A percentile compares a stretch with the other conserved stretches of the same genome.
These are phyloP conservation scores for Leccinum solheimii DNA, from an alignment of 1,284 basidiomycete species.

Conservation along the genomic window DNA sequence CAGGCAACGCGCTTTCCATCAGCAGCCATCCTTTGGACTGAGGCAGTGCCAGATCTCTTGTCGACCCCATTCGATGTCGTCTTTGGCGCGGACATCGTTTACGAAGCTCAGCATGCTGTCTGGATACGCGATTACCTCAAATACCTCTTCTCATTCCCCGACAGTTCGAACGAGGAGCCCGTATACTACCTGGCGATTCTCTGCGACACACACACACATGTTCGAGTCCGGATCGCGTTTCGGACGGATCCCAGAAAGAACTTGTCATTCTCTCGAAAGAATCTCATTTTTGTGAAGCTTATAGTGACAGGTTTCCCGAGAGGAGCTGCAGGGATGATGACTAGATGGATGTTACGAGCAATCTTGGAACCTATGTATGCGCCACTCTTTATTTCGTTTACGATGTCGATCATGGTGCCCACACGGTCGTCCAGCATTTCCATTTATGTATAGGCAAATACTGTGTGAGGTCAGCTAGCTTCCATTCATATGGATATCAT, in stretches of 20 bases:
- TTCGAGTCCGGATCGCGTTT: not conserved
- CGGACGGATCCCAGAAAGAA: slow-evolving; percentile 16
- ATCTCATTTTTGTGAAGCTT: slow-evolving; percentile 43
- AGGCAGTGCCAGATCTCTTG: slow-evolving; percentile 13
- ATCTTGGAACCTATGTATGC: not conserved
- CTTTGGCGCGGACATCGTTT: slow-evolving; percentile 76
- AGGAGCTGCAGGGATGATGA: slow-evolving; percentile 36
- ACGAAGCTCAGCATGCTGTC: slow-evolving; percentile 64
- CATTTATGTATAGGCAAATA: not conserved
- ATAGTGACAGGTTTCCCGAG: slow-evolving; percentile 24
- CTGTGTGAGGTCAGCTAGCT: not conserved
- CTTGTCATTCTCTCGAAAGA: slow-evolving; percentile 53
- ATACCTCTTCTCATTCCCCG: slow-evolving; percentile 52
- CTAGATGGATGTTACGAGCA: not conserved
- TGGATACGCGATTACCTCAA: slow-evolving; percentile 66
- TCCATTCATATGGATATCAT: not conserved
- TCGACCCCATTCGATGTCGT: slow-evolving; percentile 60
- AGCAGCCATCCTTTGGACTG: slow-evolving; percentile 55
- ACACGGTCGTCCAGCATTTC: not conserved
- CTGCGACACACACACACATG: slow-evolving; percentile 64
- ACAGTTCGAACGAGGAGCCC: slow-evolving; percentile 12
- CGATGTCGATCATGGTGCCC: not conserved
- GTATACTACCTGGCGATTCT: slow-evolving; percentile 73
- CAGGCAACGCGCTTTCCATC: slow-evolving; percentile 10
- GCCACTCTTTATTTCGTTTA: not conserved